Conservation (phyloP, 768 basidiomycete genomes). For the Amanita polypyramis region DNA sequence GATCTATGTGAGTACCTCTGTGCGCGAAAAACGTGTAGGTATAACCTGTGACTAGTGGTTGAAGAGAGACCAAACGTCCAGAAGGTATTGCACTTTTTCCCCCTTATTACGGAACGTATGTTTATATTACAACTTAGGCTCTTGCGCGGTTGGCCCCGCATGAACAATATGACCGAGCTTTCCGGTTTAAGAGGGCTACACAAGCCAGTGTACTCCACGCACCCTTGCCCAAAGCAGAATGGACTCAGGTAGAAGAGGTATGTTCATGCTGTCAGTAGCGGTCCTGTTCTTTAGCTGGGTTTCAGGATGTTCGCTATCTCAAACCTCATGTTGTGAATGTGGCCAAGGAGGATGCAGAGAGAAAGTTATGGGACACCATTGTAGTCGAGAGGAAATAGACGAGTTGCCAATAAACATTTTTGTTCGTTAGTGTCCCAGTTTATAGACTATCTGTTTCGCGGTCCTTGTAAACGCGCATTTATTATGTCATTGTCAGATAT, state of each 20-base stretch:
- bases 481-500: no score
- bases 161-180: slow-evolving; percentile 85
- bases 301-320: slow-evolving; percentile 86
- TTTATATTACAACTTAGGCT: slow-evolving; percentile 42
- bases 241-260: slow-evolving; percentile 72
- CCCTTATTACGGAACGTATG: neutral
- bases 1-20: slow-evolving; percentile 66
- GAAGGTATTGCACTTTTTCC: slow-evolving; percentile 38
- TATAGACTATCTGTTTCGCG: neutral
- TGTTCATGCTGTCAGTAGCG: slow-evolving; percentile 8
- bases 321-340: slow-evolving; percentile 67
- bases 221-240: slow-evolving; percentile 71
- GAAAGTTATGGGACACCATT: slow-evolving; percentile 72
- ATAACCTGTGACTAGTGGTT: slow-evolving; percentile 36
- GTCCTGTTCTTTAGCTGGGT: slow-evolving; percentile 4
- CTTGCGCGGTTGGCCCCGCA: slow-evolving; percentile 67
- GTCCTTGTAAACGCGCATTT: neutral
- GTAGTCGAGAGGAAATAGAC: slow-evolving; percentile 59
- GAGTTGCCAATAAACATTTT: slow-evolving; percentile 9
- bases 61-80: slow-evolving; percentile 76
- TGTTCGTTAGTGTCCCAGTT: neutral
- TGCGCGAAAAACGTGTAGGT: slow-evolving; percentile 5
- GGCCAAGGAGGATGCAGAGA: slow-evolving; percentile 66
- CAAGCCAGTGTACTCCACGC: slow-evolving; percentile 75
- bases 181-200: slow-evolving; percentile 76